phyloP scores from a whole-genome alignment of 306 rosid genomes.

The Hippophae gyantsensis region DNA sequence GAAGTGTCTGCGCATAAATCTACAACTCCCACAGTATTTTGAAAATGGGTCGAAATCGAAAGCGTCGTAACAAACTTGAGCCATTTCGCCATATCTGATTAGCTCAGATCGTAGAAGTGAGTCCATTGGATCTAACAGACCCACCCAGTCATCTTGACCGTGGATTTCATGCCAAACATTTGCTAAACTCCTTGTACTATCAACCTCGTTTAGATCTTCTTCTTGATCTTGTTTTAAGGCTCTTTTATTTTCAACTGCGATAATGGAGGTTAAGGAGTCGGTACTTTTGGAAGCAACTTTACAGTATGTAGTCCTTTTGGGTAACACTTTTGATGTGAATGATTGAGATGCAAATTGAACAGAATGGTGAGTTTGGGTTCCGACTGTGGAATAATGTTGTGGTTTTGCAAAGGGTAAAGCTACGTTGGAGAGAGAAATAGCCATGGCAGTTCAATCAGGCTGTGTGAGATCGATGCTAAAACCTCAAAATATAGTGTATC shows the following conservation, averaged over 20 bases:
- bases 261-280: constrained; percentile 18
- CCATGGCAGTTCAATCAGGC: too few species aligned
- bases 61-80: constrained; percentile 80
- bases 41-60: constrained; percentile 76
- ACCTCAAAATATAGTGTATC: too few species aligned
- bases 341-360: too few species aligned
- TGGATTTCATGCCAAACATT: constrained; percentile 58
- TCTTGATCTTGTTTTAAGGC: neutral
- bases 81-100: constrained; percentile 79
- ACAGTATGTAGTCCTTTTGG: neutral
- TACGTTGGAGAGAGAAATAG: too few species aligned
- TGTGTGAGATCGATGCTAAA: too few species aligned
- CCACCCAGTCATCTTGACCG: constrained; percentile 60
- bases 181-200: constrained; percentile 4
- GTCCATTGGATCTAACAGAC: constrained; percentile 65
- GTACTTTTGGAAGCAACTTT: constrained; percentile 17
- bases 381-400: too few species aligned
- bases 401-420: too few species aligned
- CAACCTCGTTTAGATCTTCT: neutral
- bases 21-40: constrained; percentile 70
- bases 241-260: constrained; percentile 12
- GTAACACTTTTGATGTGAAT: too few species aligned
- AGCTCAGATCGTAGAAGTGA: constrained; percentile 50
- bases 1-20: constrained; percentile 33
- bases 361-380: too few species aligned